phyloP scores from a whole-genome alignment of 2,329 filamentous ascomycete genomes.

The Colletotrichum gigasporum region DNA sequence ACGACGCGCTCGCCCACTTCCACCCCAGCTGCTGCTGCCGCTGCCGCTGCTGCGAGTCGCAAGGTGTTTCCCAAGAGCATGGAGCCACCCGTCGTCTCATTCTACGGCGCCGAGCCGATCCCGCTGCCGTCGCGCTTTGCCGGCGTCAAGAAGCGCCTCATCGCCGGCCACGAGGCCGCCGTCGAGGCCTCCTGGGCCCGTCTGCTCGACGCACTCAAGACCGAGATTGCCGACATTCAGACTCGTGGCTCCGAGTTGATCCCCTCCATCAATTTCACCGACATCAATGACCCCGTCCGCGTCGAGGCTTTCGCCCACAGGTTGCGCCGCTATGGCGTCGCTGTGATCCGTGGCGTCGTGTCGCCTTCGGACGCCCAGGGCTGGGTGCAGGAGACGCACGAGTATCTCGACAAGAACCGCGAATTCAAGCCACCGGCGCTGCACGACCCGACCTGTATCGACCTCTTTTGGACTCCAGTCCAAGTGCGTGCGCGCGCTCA shows the following conservation, averaged over 20 bases:
- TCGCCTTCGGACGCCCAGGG: constrained; percentile 38
- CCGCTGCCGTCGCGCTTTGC: constrained; percentile 52
- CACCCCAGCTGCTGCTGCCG: not conserved
- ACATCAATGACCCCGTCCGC: constrained; percentile 42
- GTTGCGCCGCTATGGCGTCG: constrained; percentile 43
- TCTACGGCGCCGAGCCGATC: constrained; percentile 61
- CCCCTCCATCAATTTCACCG: constrained; percentile 52
- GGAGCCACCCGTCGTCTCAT: constrained; percentile 57
- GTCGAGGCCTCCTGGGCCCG: constrained; percentile 51
- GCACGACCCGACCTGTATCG: constrained; percentile 74
- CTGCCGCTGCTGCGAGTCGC: constrained; percentile 25
- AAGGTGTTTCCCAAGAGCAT: constrained; percentile 31
- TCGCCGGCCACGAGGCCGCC: constrained; percentile 47
- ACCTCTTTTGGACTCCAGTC: constrained; percentile 66
- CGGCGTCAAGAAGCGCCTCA: constrained; percentile 49
- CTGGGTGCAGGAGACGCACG: constrained; percentile 61
- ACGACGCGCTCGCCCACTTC: constrained; percentile 23
- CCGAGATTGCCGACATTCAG: constrained; percentile 49
- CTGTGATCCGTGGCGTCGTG: constrained; percentile 44
- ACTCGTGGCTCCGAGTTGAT: constrained; percentile 45
- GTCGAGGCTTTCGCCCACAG: constrained; percentile 38
- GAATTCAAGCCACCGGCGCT: constrained; percentile 58
- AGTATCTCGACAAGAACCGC: constrained; percentile 63
- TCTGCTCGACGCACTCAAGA: constrained; percentile 46
- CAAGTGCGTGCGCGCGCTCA: constrained; percentile 51